A percentile compares a stretch with the other conserved stretches of the same genome.
Evolutionary conservation across 2,329 filamentous ascomycete species (phyloP).

Genomic region (Penicillium hesseltinei): DNA sequence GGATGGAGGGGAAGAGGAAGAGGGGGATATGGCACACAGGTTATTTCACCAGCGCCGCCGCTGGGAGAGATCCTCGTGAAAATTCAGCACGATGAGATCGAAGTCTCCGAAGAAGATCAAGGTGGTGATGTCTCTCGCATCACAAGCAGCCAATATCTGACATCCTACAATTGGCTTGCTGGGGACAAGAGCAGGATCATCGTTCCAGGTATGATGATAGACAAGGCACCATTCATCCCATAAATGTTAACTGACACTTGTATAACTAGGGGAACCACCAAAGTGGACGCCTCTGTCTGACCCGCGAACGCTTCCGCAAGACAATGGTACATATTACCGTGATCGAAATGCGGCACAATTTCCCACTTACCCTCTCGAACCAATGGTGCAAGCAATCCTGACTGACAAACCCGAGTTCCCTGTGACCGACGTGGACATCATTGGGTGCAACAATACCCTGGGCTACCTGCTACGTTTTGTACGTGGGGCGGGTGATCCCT

Average conservation of each 20-base stretch:
- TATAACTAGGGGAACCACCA: conserved; percentile 48
- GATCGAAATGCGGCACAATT: conserved; percentile 42
- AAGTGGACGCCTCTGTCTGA: conserved; percentile 48
- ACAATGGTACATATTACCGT: conserved; percentile 47
- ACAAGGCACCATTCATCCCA: background rate
- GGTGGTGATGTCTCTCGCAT: conserved; percentile 30
- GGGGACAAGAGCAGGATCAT: conserved; percentile 39
- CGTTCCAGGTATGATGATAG: conserved; percentile 43
- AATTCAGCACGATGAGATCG: conserved; percentile 13
- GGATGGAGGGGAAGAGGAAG: conserved; percentile 2
- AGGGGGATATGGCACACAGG: background rate
- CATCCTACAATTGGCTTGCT: conserved; percentile 55
- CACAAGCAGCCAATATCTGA: conserved; percentile 42
- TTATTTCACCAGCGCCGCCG: conserved; percentile 8
- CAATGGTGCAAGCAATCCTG: conserved; percentile 46
- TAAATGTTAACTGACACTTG: conserved; percentile 4
- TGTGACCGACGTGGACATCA: conserved; percentile 50
- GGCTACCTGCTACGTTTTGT: conserved; percentile 61
- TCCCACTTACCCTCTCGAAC: conserved; percentile 44
- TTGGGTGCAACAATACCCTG: conserved; percentile 61
- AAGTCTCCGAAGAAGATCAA: background rate
- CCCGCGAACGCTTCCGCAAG: conserved; percentile 39
- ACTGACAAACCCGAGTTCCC: conserved; percentile 38
- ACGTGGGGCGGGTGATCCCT: conserved; percentile 46
- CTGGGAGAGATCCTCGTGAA: conserved; percentile 18